Evolutionary conservation across 2,329 filamentous ascomycete species (phyloP), one percentile per base, ranked within the genome.

Genomic region (Clarireedia paspali): DNA sequence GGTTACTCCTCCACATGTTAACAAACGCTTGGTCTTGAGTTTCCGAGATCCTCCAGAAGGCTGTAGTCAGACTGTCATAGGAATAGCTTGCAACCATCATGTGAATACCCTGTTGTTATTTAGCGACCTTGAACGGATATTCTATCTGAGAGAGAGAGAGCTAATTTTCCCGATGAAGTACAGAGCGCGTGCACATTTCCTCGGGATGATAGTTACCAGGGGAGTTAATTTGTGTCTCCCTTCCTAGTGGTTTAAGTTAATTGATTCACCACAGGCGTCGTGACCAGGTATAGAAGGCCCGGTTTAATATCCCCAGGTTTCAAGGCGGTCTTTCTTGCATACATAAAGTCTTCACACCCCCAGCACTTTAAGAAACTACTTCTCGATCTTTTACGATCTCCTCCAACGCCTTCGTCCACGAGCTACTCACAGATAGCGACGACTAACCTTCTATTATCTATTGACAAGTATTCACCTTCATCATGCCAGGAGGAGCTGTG

Each of bases 401-500:
- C 36, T 17, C 15, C 24, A 46, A 45, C 20, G 53, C 24, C 47
- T 51, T 24, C 34, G 26, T 38, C 53, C 50, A 26, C 30, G n/a
- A 30, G n/a, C 10, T 10, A 46, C 20, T 26, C 46, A 56, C n/a
- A n/a, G 48, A 36, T 34, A 30, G 40, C 30, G 44, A 46, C 30
- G 44, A 30, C n/a, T 27, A 38, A 23, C 40, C 38, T 30, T 47
- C 12, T 27, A 30, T 5, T 23, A 27, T 47, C 30, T 23, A 52
- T 45, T 56, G 40, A 56, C 10, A 38, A 51, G 39, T n/a, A 36
- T 26, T 3, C 52, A 23, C 48, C 27, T 27, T 39, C 48, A 52
- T 56, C 53, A 56, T 56, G 53, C 39, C 53, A 36, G 53, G 47
- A 47, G 53, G 53, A 46, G 53, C 53, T 39, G 34, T 56, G 14